Conservation (phyloP, 2,329 filamentous ascomycete genomes). For the Cercospora zeae-maydis region DNA sequence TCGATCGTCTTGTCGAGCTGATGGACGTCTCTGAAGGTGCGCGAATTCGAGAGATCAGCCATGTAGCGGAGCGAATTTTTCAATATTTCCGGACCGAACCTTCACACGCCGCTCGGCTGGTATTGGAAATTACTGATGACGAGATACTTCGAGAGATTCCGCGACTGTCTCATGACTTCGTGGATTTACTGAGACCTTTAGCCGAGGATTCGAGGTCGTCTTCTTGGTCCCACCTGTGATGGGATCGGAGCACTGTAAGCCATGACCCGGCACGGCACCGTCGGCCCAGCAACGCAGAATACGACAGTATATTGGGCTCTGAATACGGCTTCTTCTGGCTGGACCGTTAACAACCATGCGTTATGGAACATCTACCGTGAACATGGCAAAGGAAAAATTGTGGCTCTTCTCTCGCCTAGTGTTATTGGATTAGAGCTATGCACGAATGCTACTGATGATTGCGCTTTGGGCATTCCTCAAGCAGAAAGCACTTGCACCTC, state of each 20-base stretch:
- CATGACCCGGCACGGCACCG: background rate
- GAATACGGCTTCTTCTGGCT: background rate
- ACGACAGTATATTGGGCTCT: background rate
- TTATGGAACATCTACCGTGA: background rate
- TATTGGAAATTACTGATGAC: background rate
- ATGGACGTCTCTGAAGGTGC: background rate
- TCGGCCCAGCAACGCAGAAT: background rate
- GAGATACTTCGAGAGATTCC: background rate
- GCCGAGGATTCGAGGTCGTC: background rate
- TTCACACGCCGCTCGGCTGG: background rate
- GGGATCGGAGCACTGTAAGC: background rate
- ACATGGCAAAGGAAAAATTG: background rate
- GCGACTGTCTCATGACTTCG: background rate
- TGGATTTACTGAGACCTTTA: background rate
- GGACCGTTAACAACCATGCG: background rate
- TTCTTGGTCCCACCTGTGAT: background rate
- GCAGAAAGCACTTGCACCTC: background rate
- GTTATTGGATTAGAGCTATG: background rate
- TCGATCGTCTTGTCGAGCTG: background rate
- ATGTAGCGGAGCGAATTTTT: background rate
- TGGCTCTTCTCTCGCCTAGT: background rate
- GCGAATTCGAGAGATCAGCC: background rate
- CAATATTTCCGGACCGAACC: background rate
- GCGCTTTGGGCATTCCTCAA: background rate
- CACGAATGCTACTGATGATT: background rate